Base-by-base conservation (phyloP, 2,329 filamentous ascomycete species). In the Teratosphaeria destructans region DNA sequence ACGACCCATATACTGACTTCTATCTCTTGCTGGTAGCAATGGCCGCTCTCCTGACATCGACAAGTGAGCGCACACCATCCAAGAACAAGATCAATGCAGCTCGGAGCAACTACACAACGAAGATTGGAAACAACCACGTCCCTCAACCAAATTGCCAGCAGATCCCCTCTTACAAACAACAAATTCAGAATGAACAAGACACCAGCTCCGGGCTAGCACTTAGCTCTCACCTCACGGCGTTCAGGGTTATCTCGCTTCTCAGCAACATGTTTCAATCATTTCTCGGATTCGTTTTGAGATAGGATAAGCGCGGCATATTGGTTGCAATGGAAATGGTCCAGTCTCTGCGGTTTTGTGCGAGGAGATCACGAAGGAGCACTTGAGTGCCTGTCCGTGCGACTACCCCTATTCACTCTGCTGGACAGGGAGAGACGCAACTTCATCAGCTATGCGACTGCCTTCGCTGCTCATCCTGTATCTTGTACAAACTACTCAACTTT, bases 391-490 rank as follows among this genome's bases (percentile, higher is more conserved):
- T 49, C 26, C 27, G 12, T 55, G 32, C 53, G n/a, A 37, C 58
- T 60, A 55, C 4, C 7, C 29, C 29, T 47, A 27, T 54, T 32
- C 37, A 59, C 8, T 16, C 49, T 56, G 43, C 39, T 55, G 19
- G 6, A 19, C n/a, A 34, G 14, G 12, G 27, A n/a, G 49, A 47
- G 16, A 29, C 19, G 35, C 14, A 47, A 54, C 12, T 23, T 57
- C 63, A 65, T 57, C 64, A 65, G 64, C 61, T 49, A 55, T 59
- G 64, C 65, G 64, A 68, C 65, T 66, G 65, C 66, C 66, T 68
- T 67, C 64, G 64, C 64, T 59, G 59, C 43, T 61, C 54, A 32
- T 62, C 60, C 57, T 63, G 60, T 62, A 34, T 56, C 27, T 49
- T 52, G 32, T 52, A 34, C 19, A 61, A 55, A 62, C 58, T 60